Evolutionary conservation across 83 land plant genomes (phyloP).

Genomic region (Thuja plicata): DNA sequence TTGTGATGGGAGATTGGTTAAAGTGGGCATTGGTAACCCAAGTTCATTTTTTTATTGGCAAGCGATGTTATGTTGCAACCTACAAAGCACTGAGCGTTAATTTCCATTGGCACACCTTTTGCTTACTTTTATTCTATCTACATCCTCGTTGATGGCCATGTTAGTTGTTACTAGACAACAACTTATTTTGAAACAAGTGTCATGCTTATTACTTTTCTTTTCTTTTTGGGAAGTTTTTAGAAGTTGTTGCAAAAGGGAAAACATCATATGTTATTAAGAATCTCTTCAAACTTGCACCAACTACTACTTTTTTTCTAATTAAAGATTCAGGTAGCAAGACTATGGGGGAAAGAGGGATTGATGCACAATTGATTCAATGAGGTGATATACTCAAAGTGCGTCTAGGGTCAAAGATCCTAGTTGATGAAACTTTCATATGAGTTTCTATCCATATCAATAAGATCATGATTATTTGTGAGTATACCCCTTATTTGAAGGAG

Average conservation of each 20-base stretch:
- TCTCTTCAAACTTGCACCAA: conserved; percentile 92
- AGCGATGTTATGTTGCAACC: conserved; percentile 86
- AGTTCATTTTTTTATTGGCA: conserved; percentile 85
- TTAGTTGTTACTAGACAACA: conserved; percentile 64
- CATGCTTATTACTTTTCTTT: conserved; percentile 93
- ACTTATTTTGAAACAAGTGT: conserved; percentile 98
- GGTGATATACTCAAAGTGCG: conserved; percentile 84
- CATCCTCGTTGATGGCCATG: conserved; percentile 81
- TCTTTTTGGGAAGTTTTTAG: conserved; percentile 95
- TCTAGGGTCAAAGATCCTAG: conserved; percentile 93
- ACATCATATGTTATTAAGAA: conserved; percentile 97
- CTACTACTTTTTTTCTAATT: conserved; percentile 75
- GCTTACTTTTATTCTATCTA: conserved; percentile 89
- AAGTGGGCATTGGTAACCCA: conserved; percentile 81
- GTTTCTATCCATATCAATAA: conserved; percentile 92
- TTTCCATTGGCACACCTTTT: conserved; percentile 87
- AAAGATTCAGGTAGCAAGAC: conserved; percentile 71
- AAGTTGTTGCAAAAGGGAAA: conserved; percentile 92
- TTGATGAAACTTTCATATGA: conserved; percentile 79
- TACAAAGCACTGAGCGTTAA: conserved; percentile 76
- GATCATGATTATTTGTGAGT: conserved; percentile 98
- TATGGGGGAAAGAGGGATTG: conserved; percentile 72
- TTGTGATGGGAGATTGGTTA: conserved; percentile 74
- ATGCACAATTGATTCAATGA: conserved; percentile 78
- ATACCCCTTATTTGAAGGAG: conserved; percentile 68